A percentile compares a stretch with the other conserved stretches of the same genome.
These are phyloP conservation scores for Phytophthora sojae DNA, from an alignment of 352 stramenopile genomes.

Conservation along the genomic window DNA sequence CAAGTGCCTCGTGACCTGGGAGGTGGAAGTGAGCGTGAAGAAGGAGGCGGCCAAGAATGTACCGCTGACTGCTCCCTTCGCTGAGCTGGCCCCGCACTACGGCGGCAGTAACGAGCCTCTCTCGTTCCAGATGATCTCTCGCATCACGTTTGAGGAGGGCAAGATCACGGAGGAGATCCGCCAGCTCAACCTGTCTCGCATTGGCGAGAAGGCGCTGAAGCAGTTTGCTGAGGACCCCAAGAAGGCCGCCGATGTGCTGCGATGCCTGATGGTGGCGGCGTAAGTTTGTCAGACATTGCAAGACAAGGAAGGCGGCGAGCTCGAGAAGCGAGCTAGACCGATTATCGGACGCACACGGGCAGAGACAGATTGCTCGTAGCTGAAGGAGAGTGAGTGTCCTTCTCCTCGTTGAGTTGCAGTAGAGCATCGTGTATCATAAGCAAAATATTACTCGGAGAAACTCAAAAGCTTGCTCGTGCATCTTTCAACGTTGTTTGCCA, in stretches of 20 bases:
- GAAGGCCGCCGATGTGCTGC: constrained; percentile 65
- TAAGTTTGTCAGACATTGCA: constrained; percentile 27
- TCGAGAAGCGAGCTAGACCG: constrained; percentile 31
- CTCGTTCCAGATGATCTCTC: constrained; percentile 77
- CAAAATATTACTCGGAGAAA: constrained; percentile 45
- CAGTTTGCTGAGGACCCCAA: constrained; percentile 64
- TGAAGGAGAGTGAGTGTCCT: constrained; percentile 21
- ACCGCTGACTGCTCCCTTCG: constrained; percentile 70
- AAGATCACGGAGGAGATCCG: constrained; percentile 85
- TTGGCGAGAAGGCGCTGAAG: constrained; percentile 58
- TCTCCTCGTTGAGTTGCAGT: constrained; percentile 50
- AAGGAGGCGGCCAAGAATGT: constrained; percentile 61
- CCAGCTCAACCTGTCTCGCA: constrained; percentile 71
- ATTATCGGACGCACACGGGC: constrained; percentile 38
- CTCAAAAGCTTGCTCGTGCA: background rate
- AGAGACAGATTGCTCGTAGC: constrained; percentile 41
- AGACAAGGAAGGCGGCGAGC: constrained; percentile 14
- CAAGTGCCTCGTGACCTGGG: constrained; percentile 82
- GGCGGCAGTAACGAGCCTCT: constrained; percentile 55
- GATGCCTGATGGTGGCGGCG: constrained; percentile 44
- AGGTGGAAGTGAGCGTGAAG: constrained; percentile 68
- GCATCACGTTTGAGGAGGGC: constrained; percentile 83
- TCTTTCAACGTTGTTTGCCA: background rate
- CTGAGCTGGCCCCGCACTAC: constrained; percentile 61
- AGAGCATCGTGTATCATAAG: constrained; percentile 54